Percentiles rank a stretch among this genome's conserved stretches.
phyloP scores from a whole-genome alignment of 495 filamentous ascomycete species.

The Lepraria neglecta region DNA sequence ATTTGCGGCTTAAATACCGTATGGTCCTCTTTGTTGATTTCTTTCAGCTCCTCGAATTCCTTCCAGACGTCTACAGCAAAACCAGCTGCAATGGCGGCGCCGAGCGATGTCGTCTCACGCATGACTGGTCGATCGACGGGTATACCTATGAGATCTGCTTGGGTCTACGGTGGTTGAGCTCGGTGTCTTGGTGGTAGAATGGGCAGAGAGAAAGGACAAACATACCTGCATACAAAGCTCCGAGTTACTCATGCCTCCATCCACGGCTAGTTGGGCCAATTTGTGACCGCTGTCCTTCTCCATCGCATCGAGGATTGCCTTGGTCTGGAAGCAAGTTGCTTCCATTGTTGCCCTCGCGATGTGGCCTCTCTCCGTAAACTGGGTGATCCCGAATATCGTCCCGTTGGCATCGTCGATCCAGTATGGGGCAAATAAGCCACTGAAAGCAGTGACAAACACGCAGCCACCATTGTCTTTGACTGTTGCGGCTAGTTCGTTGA shows the following conservation, averaged over 20 bases:
- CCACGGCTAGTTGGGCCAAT: conserved; percentile 72
- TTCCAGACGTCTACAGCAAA: conserved; percentile 81
- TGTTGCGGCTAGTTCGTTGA: conserved; percentile 72
- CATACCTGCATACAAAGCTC: conserved; percentile 88
- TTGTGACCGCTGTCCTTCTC: conserved; percentile 79
- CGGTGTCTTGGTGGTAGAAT: not conserved
- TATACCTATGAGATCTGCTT: conserved; percentile 86
- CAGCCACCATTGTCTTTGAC: conserved; percentile 89
- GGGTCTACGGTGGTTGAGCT: conserved; percentile 48
- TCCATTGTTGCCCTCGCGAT: conserved; percentile 92
- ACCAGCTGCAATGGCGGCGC: conserved; percentile 90
- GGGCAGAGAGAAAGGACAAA: conserved; percentile 16
- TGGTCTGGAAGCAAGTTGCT: conserved; percentile 91
- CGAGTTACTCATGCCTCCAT: conserved; percentile 92
- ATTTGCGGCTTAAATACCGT: conserved; percentile 68
- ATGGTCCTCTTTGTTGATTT: conserved; percentile 69
- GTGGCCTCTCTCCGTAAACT: conserved; percentile 82
- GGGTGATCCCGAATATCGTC: conserved; percentile 83
- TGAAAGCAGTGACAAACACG: conserved; percentile 93
- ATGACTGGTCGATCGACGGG: conserved; percentile 81
- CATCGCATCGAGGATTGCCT: conserved; percentile 93
- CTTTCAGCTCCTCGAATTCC: conserved; percentile 67
- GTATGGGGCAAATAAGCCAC: conserved; percentile 93
- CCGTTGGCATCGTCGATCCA: conserved; percentile 97
- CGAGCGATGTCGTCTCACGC: conserved; percentile 89